Evolutionary conservation across 805 yeast species (phyloP), one percentile per base, ranked within the genome.

Genomic region (Candida yuanshanica): DNA sequence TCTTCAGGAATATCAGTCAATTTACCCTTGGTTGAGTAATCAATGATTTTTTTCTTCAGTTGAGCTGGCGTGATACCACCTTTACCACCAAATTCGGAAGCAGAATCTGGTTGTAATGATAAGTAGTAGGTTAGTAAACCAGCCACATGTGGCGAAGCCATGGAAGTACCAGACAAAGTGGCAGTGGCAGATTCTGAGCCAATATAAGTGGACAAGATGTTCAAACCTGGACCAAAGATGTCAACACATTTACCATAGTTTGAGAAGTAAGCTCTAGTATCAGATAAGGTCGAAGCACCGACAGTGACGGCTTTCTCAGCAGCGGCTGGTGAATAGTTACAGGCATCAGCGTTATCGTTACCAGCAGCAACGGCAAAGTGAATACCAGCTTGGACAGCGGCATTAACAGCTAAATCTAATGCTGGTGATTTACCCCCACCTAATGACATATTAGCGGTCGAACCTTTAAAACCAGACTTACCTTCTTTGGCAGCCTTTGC

Each of bases 291-390:
- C 11, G 95, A 82, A 18, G 99, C 98, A 63, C 97, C 99, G 38
- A 91, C 98, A 36, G 96, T 87, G 56, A 91, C 77, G 35, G 96
- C 87, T 42, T 75, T 75, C 49, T 73, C 81, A 36, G 95, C 90
- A 42, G 89, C 74, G 36, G 97, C 96, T 39, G 98, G 98, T 5
- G 96, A 89, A 41, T 79, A 77, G 62, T 80, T 76, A 74, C 98
- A 91, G 42, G 98, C 96, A 63, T 90, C 95, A 53, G 81, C 85
- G 61, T 85, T 83, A 59, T 85, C 95, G 64, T 91, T 90, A 68
- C 97, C 98, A 23, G 97, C 96, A 38, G 98, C 97, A 49, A 88
- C 96, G 27, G 95, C 95, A 62, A 91, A 83, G 61, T 87, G 93
- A 45, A 91, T 66, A 55, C 96, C 97, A 24, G 90, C 84, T 48